A percentile compares a stretch with the other conserved stretches of the same genome.
Conservation (phyloP, 306 rosid genomes). For the Vigna unguiculata region DNA sequence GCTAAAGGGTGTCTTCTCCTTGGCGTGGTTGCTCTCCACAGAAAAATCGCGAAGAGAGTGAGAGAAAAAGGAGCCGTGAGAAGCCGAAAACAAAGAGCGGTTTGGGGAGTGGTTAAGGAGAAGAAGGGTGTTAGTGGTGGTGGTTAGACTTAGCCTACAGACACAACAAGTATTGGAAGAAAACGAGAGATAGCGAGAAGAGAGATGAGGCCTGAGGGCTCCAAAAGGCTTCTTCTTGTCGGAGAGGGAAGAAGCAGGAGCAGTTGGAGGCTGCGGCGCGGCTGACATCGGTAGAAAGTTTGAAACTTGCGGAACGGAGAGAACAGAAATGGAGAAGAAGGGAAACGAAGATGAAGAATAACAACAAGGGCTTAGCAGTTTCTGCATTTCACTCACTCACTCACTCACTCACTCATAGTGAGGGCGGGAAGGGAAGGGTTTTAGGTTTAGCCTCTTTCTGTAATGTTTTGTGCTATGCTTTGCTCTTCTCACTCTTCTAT, state of each 20-base stretch:
- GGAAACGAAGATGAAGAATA: neutral
- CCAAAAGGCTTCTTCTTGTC: neutral
- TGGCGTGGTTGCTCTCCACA: neutral
- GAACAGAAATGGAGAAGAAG: neutral
- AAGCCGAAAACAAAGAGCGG: neutral
- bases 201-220: neutral
- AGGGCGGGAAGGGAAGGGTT: neutral
- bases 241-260: neutral
- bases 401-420: neutral
- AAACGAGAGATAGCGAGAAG: neutral
- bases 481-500: too few species aligned
- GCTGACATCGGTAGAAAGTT: neutral
- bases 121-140: neutral
- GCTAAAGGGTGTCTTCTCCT: constrained; percentile 16
- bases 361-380: neutral
- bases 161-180: neutral
- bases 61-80: constrained; percentile 47
- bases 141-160: neutral
- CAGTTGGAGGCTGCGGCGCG: neutral
- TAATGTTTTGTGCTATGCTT: too few species aligned
- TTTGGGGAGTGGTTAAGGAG: neutral
- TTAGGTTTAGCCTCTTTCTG: neutral
- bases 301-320: neutral
- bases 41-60: neutral
- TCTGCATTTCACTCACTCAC: constrained; percentile 8